Base-by-base conservation (phyloP, 768 basidiomycete genomes). In the Tricholoma terreum region DNA sequence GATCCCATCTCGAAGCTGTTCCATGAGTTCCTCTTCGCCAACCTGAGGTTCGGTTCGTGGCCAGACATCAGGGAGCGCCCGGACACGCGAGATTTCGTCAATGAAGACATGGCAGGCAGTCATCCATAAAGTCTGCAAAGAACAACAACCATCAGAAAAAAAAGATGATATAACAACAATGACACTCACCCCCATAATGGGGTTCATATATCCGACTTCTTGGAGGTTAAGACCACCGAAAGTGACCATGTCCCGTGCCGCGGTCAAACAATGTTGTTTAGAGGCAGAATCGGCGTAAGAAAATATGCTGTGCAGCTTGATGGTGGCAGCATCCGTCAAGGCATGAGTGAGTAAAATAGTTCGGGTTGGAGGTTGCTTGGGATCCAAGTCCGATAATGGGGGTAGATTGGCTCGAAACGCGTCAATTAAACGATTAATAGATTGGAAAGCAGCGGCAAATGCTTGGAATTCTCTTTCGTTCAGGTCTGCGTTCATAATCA, bases 241-340 rank as follows among this genome's bases (percentile, higher is more conserved):
- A 46, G 67, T 64, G 27, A 80, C 70, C 63, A 81, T 75, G 51
- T 75, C 75, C 51, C 68, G 71, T 21, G 81, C 79, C 12, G 79
- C 74, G 19, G 65, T 66, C 30, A 83, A 65, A 58, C 80, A 80
- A 35, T 68, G 71, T 55, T 77, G 71, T 54, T 76, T 74, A 21
- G 80, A 80, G n/a, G 68, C 60, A 21, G 76, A 59, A 56, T 76
- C 71, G 5, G 73, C 65, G 56, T 78, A 77, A 7, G 75, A 71
- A 61, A 82, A 82, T 6, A 75, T 73, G 56, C 73, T 73, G 50
- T 83, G 80, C 21, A 85, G 75, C 64, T 80, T 80, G 63, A 84
- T 82, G 3, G 73, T 74, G 33, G 83, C 80, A 1, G 76, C 75
- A 31, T 80, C 73, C 15, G 77, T 72, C 17, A 85, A 69, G 22